Base-by-base conservation (phyloP, 1,139 yeast species). In the Dujonia santamariae region DNA sequence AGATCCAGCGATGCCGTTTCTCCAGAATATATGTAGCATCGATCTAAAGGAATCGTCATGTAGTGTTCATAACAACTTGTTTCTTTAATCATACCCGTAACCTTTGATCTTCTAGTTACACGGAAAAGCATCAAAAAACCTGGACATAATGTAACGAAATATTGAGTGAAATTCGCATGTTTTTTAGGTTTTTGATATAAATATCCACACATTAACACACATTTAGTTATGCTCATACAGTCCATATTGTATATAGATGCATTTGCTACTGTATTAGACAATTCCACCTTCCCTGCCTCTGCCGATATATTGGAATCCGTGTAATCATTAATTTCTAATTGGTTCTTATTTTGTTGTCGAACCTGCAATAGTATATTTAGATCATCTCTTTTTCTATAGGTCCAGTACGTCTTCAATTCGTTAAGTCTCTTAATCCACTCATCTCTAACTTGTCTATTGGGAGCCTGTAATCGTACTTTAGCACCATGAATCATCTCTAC, bases 21-120 rank as follows among this genome's bases (percentile, higher is more conserved):
- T 3, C 94, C 96, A 1, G 94, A 79, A 54, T 85, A 86, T 3
- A 85, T 64, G 53, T 87, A 90, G 41, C 94, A 81, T 12, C 74
- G 75, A 3, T 72, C 53, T 20, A 90, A 59, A 1, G 90, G 79
- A 16, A 87, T 71, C 0, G 85, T 71, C 32, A 75, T 47, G 43
- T 67, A 70, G 42, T 75, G 80, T 28, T 60, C 54, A 45, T 67
- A 78, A 41, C 62, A 71, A 7, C 65, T 59, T 0, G 66, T 59
- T 4, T 63, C 57, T 40, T 65, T 71, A 42, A 75, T 59, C n/a
- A 55, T 55, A 0, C 84, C 83, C 0, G 68, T 55, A 2, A 45
- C n/a, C 21, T 57, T 60, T 13, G 75, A 71, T 29, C 84, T 58
- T 32, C 65, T 61, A 48, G 60, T 75, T 29, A 69, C 51, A 5